A percentile compares a stretch with the other conserved stretches of the same genome.
phyloP scores from a whole-genome alignment of 1,139 yeast species.

The Geotrichum fermentans region DNA sequence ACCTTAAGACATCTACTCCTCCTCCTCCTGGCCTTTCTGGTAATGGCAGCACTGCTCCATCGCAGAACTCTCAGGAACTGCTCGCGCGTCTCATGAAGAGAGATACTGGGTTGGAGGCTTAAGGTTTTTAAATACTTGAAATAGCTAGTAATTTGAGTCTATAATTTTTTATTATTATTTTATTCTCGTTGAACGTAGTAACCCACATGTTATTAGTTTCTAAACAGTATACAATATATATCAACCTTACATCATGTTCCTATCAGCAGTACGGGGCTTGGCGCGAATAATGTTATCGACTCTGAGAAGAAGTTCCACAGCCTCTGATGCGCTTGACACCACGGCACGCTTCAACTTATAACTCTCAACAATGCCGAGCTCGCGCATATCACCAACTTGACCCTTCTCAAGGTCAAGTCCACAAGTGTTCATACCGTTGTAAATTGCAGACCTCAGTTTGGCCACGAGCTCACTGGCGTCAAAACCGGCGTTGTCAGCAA shows the following conservation, averaged over 20 bases:
- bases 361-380: conserved; percentile 85
- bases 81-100: conserved; percentile 40
- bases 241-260: conserved; percentile 44
- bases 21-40: conserved; percentile 31
- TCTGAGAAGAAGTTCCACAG: conserved; percentile 89
- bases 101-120: conserved; percentile 15
- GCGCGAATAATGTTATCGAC: conserved; percentile 96
- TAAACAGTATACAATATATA: background rate
- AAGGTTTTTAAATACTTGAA: no score
- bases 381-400: conserved; percentile 86
- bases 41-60: conserved; percentile 10
- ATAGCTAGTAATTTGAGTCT: no score
- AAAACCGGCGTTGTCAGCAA: conserved; percentile 95
- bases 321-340: conserved; percentile 94
- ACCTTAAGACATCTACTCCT: conserved; percentile 16
- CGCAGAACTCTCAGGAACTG: conserved; percentile 37
- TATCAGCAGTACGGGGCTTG: conserved; percentile 93
- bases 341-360: conserved; percentile 90
- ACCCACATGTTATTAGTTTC: no score
- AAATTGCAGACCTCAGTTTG: conserved; percentile 84
- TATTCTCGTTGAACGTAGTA: no score
- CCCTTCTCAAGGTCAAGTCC: conserved; percentile 88
- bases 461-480: conserved; percentile 92
- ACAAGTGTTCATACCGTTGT: conserved; percentile 85
- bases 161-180: no score